Conservation (phyloP, 2,329 filamentous ascomycete genomes). For the Kalmusia sp. region DNA sequence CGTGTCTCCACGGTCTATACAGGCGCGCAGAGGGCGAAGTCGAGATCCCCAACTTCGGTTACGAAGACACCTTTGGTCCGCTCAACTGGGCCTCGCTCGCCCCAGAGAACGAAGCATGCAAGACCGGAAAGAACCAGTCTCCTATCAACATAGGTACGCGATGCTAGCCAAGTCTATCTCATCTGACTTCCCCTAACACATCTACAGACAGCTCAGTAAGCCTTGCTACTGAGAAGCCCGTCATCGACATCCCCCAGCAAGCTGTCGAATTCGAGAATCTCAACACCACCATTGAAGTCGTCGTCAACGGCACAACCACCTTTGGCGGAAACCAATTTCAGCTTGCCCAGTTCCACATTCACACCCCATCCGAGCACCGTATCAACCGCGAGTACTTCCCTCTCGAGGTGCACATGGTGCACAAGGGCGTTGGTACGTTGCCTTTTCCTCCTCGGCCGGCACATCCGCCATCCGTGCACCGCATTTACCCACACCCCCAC, state of each 20-base stretch:
- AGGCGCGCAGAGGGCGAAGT: slow-evolving; percentile 37
- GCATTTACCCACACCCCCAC: slow-evolving; percentile 3
- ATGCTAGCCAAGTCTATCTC: background rate
- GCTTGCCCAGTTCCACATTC: slow-evolving; percentile 66
- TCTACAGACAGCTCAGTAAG: slow-evolving; percentile 39
- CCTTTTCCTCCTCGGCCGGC: slow-evolving; percentile 8
- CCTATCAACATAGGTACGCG: slow-evolving; percentile 61
- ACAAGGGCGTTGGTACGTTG: slow-evolving; percentile 53
- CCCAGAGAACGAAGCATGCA: slow-evolving; percentile 55
- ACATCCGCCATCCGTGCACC: background rate
- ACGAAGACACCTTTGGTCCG: slow-evolving; percentile 55
- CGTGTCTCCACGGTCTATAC: slow-evolving; percentile 53
- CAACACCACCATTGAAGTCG: slow-evolving; percentile 64
- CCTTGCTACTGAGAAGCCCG: slow-evolving; percentile 35
- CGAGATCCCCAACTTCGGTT: slow-evolving; percentile 49
- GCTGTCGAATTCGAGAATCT: slow-evolving; percentile 62
- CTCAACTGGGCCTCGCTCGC: slow-evolving; percentile 61
- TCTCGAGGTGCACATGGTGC: slow-evolving; percentile 66
- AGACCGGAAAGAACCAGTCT: slow-evolving; percentile 59
- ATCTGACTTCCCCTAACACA: background rate
- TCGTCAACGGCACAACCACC: slow-evolving; percentile 59
- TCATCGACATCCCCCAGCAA: slow-evolving; percentile 51
- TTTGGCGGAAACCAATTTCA: slow-evolving; percentile 51
- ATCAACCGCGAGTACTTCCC: slow-evolving; percentile 56
- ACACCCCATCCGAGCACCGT: slow-evolving; percentile 66